Evolutionary conservation across 2,329 filamentous ascomycete genomes (phyloP), one percentile per base, ranked within the genome.

Genomic region (Fusarium sacchari): DNA sequence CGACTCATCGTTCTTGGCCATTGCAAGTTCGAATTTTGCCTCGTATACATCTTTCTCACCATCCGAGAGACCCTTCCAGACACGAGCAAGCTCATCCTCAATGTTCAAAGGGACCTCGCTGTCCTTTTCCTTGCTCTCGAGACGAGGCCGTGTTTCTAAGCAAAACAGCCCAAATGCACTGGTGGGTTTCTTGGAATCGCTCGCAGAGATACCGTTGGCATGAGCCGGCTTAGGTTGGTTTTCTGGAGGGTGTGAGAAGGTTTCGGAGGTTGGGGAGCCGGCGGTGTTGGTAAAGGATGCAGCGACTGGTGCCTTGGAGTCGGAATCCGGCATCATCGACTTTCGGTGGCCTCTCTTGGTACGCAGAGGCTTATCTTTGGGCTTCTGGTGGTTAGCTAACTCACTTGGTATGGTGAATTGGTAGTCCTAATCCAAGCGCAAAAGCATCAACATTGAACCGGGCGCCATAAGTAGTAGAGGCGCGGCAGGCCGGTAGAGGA

Each of bases 281-380:
- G 84, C 85, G 76, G 88, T 84, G 80, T 83, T 86, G 78, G 85
- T 84, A 77, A 85, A 84, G 40, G 84, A 82, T 71, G 81, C 84
- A 64, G 82, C 79, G 30, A 79, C 79, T 46, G 79, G 80, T 61
- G 80, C 80, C 73, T 84, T 84, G 30, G 82, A 75, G 56, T 87
- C 87, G 77, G 80, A 78, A 70, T 84, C 84, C 67, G 83, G 81
- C 62, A 86, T 80, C 60, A 85, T 81, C 40, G 88, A 89, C 82
- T 92, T 92, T 60, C 92, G 85, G 78, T 94, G 91, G 67, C 91
- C 91, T 60, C 93, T 89, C 85, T 95, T 95, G 71, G 89, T 91
- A 37, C 93, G 89, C 72, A 94, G 84, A 36, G 93, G 93, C 82
- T 94, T 94, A 78, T 94, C 92, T 82, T 94, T 92, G 39, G 93